phyloP scores from a whole-genome alignment of 2,329 filamentous ascomycete species.

The Sclerotinia minor region DNA sequence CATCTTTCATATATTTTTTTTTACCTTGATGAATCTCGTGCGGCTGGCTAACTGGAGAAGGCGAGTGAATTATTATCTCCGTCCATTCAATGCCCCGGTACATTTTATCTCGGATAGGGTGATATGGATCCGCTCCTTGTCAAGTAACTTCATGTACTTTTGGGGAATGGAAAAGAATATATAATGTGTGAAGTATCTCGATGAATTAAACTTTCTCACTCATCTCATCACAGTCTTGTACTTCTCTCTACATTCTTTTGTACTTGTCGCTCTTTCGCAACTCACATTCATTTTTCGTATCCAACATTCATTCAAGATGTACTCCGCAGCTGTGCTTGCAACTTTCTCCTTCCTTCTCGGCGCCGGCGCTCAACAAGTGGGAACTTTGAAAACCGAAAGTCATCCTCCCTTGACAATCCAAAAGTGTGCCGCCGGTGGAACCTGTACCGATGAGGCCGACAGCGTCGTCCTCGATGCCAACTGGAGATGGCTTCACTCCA shows the following conservation, averaged over 20 bases:
- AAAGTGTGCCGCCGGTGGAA: slow-evolving; percentile 20
- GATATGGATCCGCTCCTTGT: not conserved
- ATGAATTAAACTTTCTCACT: not conserved
- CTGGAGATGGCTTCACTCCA: slow-evolving; percentile 44
- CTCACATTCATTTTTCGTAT: slow-evolving; percentile 7
- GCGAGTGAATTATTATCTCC: not conserved
- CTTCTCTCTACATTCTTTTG: slow-evolving; percentile 10
- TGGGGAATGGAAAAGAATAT: slow-evolving; percentile 8
- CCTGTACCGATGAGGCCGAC: slow-evolving; percentile 50
- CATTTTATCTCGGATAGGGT: not conserved
- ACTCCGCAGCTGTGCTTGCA: slow-evolving; percentile 22
- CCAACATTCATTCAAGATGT: slow-evolving; percentile 12
- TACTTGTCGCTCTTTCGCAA: slow-evolving; percentile 11
- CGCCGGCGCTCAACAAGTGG: slow-evolving; percentile 43
- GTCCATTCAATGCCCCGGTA: not conserved
- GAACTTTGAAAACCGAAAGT: slow-evolving; percentile 47
- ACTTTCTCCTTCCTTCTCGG: slow-evolving; percentile 21
- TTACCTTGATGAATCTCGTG: not conserved
- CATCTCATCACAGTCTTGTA: slow-evolving; percentile 13
- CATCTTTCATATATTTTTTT: slow-evolving; percentile 1
- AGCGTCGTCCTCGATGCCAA: slow-evolving; percentile 52
- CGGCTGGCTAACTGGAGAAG: slow-evolving; percentile 10
- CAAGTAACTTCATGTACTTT: not conserved
- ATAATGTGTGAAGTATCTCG: slow-evolving; percentile 6
- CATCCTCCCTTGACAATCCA: slow-evolving; percentile 50